A percentile compares a stretch with the other conserved stretches of the same genome.
phyloP scores from a whole-genome alignment of 768 basidiomycete species.

The Russula abietina region DNA sequence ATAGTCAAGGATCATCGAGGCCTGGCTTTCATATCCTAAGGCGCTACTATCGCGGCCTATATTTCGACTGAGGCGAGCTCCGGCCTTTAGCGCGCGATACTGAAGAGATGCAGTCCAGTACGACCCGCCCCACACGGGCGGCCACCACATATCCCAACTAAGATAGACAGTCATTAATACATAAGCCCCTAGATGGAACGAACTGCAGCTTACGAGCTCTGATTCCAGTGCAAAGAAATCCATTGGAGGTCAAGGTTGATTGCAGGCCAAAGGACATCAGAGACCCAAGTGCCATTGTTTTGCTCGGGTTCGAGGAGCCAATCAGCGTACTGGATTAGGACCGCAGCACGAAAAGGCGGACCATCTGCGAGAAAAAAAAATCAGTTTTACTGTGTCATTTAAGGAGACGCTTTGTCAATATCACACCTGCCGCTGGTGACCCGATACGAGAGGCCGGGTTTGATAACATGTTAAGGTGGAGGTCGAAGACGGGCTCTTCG shows the following conservation, averaged over 20 bases:
- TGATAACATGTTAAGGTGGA: background rate
- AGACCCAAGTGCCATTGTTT: slow-evolving; percentile 10
- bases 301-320: slow-evolving; percentile 13
- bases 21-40: background rate
- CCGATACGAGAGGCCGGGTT: background rate
- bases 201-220: slow-evolving; percentile 13
- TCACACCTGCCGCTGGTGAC: slow-evolving; percentile 14
- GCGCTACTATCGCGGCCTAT: background rate
- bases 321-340: slow-evolving; percentile 18
- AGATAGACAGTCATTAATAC: background rate
- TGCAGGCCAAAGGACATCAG: slow-evolving; percentile 12
- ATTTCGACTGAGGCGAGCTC: slow-evolving; percentile 11
- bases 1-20: slow-evolving; percentile 15
- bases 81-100: slow-evolving; percentile 9
- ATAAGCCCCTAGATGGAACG: background rate
- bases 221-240: slow-evolving; percentile 15
- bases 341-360: slow-evolving; percentile 8
- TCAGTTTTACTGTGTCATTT: background rate
- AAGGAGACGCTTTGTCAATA: background rate
- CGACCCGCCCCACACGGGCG: slow-evolving; percentile 14
- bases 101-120: slow-evolving; percentile 18
- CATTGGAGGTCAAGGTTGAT: slow-evolving; percentile 19
- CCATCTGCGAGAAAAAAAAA: slow-evolving; percentile 1
- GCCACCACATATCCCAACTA: slow-evolving; percentile 21
- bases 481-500: slow-evolving; percentile 11